Evolutionary conservation across 768 basidiomycete genomes (phyloP).

Genomic region (Hygrocybe punicea): DNA sequence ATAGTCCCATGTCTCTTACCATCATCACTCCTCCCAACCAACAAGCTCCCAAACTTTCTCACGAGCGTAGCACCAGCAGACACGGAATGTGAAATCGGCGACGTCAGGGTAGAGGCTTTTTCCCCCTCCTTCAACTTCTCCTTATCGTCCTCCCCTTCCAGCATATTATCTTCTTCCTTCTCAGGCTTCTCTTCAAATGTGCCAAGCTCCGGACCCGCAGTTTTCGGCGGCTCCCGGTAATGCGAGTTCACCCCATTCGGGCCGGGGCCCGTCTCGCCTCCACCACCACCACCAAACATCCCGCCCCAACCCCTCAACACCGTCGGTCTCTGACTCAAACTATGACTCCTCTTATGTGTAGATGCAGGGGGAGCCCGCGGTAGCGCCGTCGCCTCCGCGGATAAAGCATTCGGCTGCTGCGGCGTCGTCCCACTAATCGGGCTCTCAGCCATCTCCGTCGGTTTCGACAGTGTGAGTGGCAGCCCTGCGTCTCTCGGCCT

Average conservation of each 20-base stretch:
- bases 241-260: slow-evolving; percentile 15
- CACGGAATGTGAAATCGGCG: slow-evolving; percentile 33
- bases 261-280: slow-evolving; percentile 39
- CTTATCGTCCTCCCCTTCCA: slow-evolving; percentile 24
- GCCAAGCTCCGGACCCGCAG: slow-evolving; percentile 62
- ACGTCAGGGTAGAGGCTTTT: slow-evolving; percentile 1
- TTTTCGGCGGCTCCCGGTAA: slow-evolving; percentile 44
- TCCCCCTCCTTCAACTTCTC: slow-evolving; percentile 27
- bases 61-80: slow-evolving; percentile 70
- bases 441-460: background rate
- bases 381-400: slow-evolving; percentile 22
- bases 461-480: slow-evolving; percentile 31
- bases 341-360: slow-evolving; percentile 79
- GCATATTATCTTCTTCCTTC: too few species aligned
- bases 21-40: slow-evolving; percentile 49
- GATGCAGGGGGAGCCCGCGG: slow-evolving; percentile 74
- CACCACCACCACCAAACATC: slow-evolving; percentile 51
- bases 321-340: slow-evolving; percentile 71
- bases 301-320: slow-evolving; percentile 55
- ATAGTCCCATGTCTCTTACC: slow-evolving; percentile 38
- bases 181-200: slow-evolving; percentile 49
- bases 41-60: slow-evolving; percentile 69
- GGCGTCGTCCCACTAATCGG: background rate
- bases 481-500: slow-evolving; percentile 66
- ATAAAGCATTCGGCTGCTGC: background rate